A percentile compares a stretch with the other conserved stretches of the same genome.
phyloP scores from a whole-genome alignment of 345 rosid species.

The Rhizophora mangle region DNA sequence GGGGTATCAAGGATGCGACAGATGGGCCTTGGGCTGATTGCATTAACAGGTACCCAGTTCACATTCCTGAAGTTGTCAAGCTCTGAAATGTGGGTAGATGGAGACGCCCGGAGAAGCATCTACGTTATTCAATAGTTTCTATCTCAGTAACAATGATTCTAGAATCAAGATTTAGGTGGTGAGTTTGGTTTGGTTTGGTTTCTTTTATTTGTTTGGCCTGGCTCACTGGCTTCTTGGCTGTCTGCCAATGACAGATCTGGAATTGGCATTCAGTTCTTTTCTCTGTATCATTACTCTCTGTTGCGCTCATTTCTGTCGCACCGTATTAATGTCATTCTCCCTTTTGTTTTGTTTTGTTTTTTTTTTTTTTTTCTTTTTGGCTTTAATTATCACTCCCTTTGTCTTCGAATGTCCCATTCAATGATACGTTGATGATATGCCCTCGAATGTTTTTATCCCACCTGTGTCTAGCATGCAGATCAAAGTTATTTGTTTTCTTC shows the following conservation, averaged over 20 bases:
- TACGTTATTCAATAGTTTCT: too few species aligned
- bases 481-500: background rate
- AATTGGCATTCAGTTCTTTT: slow-evolving; percentile 1
- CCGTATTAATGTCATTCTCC: slow-evolving; percentile 8
- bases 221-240: background rate
- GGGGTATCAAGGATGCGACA: slow-evolving; percentile 19
- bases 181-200: background rate
- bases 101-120: too few species aligned
- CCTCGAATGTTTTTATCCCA: background rate
- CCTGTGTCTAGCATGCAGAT: background rate
- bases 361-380: background rate
- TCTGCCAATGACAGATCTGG: background rate
- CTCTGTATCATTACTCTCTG: background rate
- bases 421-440: background rate
- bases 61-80: slow-evolving; percentile 30
- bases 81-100: slow-evolving; percentile 1
- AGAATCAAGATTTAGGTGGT: background rate
- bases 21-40: slow-evolving; percentile 48
- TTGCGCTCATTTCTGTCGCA: slow-evolving; percentile 1
- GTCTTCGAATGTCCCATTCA: background rate
- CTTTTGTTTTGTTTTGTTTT: too few species aligned
- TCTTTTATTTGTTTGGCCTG: background rate
- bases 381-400: background rate
- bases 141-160: too few species aligned
- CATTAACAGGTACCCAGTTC: slow-evolving; percentile 39